These are phyloP conservation scores for Pharnaceum exiguum DNA, from an alignment of 148 eudicot genomes.

Conservation along the genomic window DNA sequence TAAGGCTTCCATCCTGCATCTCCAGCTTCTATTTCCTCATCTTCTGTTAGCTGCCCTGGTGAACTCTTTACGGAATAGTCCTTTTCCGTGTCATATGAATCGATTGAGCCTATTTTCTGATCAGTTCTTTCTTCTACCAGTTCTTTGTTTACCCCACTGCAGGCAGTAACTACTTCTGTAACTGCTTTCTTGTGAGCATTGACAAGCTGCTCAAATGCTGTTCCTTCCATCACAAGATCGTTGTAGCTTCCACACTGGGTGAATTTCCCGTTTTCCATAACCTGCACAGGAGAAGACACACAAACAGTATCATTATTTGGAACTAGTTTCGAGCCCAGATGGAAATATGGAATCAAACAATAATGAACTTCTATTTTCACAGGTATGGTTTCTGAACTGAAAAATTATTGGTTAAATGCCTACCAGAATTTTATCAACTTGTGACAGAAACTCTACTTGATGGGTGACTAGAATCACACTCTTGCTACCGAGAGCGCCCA, in stretches of 20 bases:
- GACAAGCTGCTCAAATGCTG: conserved; percentile 56
- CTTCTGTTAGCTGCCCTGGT: conserved; percentile 46
- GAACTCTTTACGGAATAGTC: conserved; percentile 1
- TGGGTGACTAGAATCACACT: conserved; percentile 60
- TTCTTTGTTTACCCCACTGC: neutral
- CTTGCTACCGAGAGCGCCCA: conserved; percentile 39
- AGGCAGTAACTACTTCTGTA: conserved; percentile 19
- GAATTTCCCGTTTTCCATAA: conserved; percentile 51
- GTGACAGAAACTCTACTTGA: conserved; percentile 64
- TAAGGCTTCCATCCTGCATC: conserved; percentile 45
- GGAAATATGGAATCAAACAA: no score
- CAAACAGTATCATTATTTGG: no score
- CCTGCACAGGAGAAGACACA: conserved; percentile 36
- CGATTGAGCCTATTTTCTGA: neutral
- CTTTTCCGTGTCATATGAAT: conserved; percentile 14
- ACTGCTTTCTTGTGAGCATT: conserved; percentile 47
- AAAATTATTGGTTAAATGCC: neutral
- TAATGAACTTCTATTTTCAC: no score
- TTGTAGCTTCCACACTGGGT: conserved; percentile 46
- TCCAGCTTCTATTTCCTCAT: conserved; percentile 53
- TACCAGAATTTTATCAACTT: conserved; percentile 59
- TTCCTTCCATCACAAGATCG: conserved; percentile 45
- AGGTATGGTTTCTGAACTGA: no score
- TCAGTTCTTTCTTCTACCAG: neutral
- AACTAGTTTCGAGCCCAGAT: no score